These are phyloP conservation scores for Solanum hybrid DNA, from an alignment of 305 asterid species.

Conservation along the genomic window DNA sequence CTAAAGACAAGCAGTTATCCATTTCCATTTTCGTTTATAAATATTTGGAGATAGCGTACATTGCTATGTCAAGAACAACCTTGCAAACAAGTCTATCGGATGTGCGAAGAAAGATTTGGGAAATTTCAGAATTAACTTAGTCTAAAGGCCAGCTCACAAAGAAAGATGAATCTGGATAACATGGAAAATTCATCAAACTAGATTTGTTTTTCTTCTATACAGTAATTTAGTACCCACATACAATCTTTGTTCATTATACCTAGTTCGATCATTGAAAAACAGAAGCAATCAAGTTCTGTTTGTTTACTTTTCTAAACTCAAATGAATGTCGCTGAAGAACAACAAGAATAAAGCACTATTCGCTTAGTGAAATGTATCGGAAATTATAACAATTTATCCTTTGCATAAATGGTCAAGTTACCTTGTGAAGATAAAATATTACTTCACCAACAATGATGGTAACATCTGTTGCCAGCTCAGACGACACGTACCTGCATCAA, in stretches of 20 bases:
- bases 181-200: background rate
- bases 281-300: background rate
- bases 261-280: background rate
- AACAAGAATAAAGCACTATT: background rate
- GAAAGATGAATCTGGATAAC: background rate
- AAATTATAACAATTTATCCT: background rate
- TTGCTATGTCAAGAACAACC: background rate
- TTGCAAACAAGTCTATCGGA: background rate
- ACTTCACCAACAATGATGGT: slow-evolving; percentile 47
- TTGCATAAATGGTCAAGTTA: slow-evolving; percentile 15
- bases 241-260: background rate
- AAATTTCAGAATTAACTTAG: background rate
- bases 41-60: background rate
- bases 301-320: background rate
- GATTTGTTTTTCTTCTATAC: background rate
- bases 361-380: background rate
- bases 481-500: slow-evolving; percentile 39
- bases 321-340: background rate
- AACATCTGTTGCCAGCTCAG: slow-evolving; percentile 75
- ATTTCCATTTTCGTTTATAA: background rate
- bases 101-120: background rate
- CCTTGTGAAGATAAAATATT: slow-evolving; percentile 87
- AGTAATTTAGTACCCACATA: background rate
- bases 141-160: background rate
- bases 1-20: background rate